A percentile compares a stretch with the other conserved stretches of the same genome.
Conservation (phyloP, 1,139 yeast genomes). For the Geotrichum citri-aurantii region DNA sequence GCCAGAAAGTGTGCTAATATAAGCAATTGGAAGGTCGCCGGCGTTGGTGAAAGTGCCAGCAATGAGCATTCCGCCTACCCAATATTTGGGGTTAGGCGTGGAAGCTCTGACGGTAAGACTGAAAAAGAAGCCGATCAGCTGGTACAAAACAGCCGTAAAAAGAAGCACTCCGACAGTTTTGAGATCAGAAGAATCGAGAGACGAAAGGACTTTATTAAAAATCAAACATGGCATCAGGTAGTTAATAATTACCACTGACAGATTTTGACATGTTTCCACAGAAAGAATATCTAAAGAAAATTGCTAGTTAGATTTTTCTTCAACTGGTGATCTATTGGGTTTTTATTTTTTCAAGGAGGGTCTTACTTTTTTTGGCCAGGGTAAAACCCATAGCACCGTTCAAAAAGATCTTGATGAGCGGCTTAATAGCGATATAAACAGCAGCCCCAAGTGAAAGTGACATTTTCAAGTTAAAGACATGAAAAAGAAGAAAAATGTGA, state of each 20-base stretch:
- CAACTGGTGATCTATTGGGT: not conserved
- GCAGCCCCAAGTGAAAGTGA: conserved; percentile 54
- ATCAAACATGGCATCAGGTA: conserved; percentile 74
- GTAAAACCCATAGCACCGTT: conserved; percentile 65
- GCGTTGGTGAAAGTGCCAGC: conserved; percentile 63
- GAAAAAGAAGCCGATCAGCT: conserved; percentile 31
- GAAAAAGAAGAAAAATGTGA: not conserved
- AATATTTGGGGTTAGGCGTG: conserved; percentile 56
- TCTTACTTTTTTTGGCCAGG: conserved; percentile 54
- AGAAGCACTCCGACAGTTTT: conserved; percentile 69
- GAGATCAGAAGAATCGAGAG: conserved; percentile 65
- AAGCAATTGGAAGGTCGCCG: conserved; percentile 85
- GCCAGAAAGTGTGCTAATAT: conserved; percentile 71
- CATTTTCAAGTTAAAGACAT: not conserved
- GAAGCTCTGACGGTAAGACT: conserved; percentile 32
- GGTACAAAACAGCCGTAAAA: conserved; percentile 52
- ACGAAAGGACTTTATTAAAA: conserved; percentile 67
- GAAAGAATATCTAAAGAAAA: conserved; percentile 43
- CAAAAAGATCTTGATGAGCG: conserved; percentile 77
- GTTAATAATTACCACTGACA: conserved; percentile 65
- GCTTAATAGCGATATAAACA: conserved; percentile 76
- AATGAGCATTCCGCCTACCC: conserved; percentile 72
- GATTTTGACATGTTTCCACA: conserved; percentile 60
- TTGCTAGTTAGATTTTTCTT: not conserved
- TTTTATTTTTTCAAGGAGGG: conserved; percentile 50